phyloP scores from a whole-genome alignment of 2,329 filamentous ascomycete genomes.

The Verticillium isaacii region DNA sequence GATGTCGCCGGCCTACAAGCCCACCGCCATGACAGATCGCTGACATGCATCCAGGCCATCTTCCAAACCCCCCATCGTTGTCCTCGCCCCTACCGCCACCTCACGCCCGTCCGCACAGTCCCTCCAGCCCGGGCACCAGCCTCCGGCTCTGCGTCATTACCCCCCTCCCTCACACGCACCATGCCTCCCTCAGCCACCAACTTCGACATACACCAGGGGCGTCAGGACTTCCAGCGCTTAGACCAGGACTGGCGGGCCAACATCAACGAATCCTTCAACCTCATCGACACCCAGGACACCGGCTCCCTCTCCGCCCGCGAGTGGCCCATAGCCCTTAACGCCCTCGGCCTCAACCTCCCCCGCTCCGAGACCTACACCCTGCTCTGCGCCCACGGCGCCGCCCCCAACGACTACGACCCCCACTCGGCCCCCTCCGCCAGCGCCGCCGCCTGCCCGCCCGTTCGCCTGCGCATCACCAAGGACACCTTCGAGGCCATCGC shows the following conservation, averaged over 20 bases:
- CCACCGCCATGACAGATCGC: too few species aligned
- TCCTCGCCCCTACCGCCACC: not conserved
- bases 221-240: conserved; percentile 11
- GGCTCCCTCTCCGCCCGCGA: conserved; percentile 95
- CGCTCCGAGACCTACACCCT: conserved; percentile 80
- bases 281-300: conserved; percentile 97
- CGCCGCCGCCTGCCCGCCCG: conserved; percentile 49
- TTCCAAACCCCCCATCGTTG: not conserved
- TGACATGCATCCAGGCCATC: too few species aligned
- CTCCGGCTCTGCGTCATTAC: not conserved
- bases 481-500: conserved; percentile 71
- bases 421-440: conserved; percentile 34
- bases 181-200: conserved; percentile 10
- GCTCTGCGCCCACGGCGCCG: conserved; percentile 74
- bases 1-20: too few species aligned
- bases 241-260: conserved; percentile 13
- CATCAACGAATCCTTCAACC: conserved; percentile 53
- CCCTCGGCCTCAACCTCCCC: conserved; percentile 86
- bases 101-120: not conserved
- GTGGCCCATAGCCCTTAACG: conserved; percentile 92
- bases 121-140: not conserved
- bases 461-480: conserved; percentile 69
- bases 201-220: conserved; percentile 12
- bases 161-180: not conserved
- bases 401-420: conserved; percentile 51